Percentiles rank a stretch among this genome's conserved stretches.
Conservation (phyloP, 2,329 filamentous ascomycete species). For the Alternaria infectoria region DNA sequence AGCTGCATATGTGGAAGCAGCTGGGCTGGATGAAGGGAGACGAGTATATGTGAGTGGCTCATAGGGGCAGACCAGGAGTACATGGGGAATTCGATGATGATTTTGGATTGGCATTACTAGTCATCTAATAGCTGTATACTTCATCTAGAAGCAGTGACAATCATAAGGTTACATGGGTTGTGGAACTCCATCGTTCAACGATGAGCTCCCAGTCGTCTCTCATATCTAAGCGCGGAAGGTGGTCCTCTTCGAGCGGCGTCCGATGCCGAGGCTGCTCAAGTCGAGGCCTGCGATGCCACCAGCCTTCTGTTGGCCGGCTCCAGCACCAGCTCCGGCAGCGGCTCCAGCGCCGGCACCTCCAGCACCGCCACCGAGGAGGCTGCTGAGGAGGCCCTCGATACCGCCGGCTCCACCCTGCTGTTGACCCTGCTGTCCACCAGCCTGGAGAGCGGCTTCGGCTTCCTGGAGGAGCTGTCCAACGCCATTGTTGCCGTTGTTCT, state of each 20-base stretch:
- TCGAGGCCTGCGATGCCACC: conserved; percentile 6
- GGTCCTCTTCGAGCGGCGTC: conserved; percentile 13
- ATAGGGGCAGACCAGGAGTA: neutral
- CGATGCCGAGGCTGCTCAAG: conserved; percentile 10
- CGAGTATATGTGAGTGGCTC: neutral
- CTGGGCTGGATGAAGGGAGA: conserved; percentile 20
- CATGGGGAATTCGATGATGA: neutral
- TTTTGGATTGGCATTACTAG: neutral
- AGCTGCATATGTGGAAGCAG: conserved; percentile 23
- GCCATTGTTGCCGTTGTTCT: neutral
- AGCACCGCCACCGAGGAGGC: conserved; percentile 3
- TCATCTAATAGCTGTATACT: neutral
- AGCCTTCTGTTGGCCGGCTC: conserved; percentile 2
- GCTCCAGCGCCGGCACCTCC: conserved; percentile 7
- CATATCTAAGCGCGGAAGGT: conserved; percentile 18
- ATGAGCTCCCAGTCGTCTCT: neutral
- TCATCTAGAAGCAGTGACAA: neutral
- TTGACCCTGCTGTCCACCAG: conserved; percentile 12
- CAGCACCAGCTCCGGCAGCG: neutral
- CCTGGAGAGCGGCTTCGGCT: conserved; percentile 13
- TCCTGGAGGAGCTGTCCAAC: conserved; percentile 5
- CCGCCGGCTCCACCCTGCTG: conserved; percentile 3
- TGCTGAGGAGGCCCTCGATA: neutral
- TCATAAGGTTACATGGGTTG: neutral
- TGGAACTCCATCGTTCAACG: neutral